Evolutionary conservation across 202 grass and related monocot genomes (phyloP).

Genomic region (Cymbopogon flexuosus): DNA sequence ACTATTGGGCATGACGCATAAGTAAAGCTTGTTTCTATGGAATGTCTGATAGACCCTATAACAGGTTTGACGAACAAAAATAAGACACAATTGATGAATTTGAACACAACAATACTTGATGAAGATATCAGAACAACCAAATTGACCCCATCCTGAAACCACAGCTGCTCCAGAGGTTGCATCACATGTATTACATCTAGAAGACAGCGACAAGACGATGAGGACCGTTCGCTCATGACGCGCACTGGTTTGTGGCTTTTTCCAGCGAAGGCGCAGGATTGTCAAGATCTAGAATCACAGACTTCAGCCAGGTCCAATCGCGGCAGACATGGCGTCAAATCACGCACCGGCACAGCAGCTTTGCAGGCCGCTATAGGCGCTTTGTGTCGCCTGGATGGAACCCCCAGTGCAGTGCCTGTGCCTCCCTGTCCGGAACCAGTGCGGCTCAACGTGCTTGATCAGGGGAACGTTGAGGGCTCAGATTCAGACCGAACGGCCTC

Average conservation of each 20-base stretch:
- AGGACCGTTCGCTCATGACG: neutral
- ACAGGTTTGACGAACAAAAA: neutral
- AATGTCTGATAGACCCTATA: no score
- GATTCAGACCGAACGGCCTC: neutral
- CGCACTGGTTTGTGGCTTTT: neutral
- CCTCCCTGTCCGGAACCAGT: no score
- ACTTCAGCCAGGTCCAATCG: neutral
- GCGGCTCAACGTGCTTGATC: neutral
- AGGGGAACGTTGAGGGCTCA: neutral
- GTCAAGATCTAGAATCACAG: conserved; percentile 17
- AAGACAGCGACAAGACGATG: conserved; percentile 23
- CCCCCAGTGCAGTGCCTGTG: no score
- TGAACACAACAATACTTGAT: neutral
- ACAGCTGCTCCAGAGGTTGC: neutral
- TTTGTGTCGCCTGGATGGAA: neutral
- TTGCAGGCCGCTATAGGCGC: neutral
- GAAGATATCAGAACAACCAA: neutral
- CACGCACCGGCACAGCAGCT: neutral
- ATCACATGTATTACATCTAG: neutral
- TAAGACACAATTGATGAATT: neutral
- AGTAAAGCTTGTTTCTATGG: neutral
- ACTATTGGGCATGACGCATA: neutral
- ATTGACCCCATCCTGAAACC: neutral
- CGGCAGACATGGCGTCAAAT: neutral
- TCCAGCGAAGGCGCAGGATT: neutral